These are phyloP conservation scores for Trypanosoma caninum DNA, from an alignment of 208 protist species.

Conservation along the genomic window DNA sequence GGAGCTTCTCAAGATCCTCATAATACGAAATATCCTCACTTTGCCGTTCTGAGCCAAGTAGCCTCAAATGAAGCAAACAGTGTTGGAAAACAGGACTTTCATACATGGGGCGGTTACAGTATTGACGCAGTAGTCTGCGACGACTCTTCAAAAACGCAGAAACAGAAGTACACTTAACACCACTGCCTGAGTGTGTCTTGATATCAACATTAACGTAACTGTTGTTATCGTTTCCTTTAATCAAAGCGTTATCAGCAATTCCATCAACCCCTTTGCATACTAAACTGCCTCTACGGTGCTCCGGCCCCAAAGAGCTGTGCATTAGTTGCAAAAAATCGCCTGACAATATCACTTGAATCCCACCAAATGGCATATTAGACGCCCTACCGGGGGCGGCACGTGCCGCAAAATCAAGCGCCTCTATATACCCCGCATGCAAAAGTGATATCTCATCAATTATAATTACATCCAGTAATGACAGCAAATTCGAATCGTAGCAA, in stretches of 20 bases:
- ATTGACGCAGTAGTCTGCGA: conserved; percentile 9
- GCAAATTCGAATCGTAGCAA: conserved; percentile 20
- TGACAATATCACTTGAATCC: conserved; percentile 78
- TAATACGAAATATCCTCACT: conserved; percentile 47
- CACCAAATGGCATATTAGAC: conserved; percentile 58
- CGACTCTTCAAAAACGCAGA: conserved; percentile 3
- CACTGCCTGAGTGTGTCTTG: too few species aligned
- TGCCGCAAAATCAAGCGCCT: conserved; percentile 40
- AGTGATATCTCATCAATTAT: conserved; percentile 85
- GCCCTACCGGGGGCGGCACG: conserved; percentile 24
- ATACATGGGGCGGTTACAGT: conserved; percentile 53
- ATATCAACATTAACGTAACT: too few species aligned
- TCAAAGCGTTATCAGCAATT: neutral
- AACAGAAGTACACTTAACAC: too few species aligned
- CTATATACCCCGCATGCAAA: conserved; percentile 51
- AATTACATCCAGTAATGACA: conserved; percentile 47
- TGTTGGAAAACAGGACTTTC: conserved; percentile 59
- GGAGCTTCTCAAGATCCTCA: conserved; percentile 58
- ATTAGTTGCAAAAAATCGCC: conserved; percentile 88
- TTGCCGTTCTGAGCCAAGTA: conserved; percentile 47
- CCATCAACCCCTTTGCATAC: conserved; percentile 11
- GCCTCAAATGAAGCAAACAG: conserved; percentile 60
- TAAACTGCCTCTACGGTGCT: neutral
- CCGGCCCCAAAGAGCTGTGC: neutral
- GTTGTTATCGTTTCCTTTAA: neutral